Conservation (phyloP, 176 grass and related monocot species). For the Olyra latifolia region DNA sequence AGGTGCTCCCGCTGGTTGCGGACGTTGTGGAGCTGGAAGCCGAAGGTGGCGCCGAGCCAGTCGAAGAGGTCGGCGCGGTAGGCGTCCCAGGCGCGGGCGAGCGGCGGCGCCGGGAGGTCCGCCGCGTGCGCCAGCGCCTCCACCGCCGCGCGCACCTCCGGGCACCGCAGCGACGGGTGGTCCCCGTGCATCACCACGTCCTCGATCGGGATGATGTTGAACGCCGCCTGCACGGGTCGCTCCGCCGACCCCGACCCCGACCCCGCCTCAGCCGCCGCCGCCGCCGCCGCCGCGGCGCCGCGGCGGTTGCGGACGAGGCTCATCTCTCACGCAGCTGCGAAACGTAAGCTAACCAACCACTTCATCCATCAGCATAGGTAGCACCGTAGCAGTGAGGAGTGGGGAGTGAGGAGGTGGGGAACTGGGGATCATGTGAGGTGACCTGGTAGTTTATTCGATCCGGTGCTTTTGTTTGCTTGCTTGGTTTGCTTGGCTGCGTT, state of each 20-base stretch:
- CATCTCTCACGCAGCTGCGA: slow-evolving; percentile 50
- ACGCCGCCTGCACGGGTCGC: slow-evolving; percentile 26
- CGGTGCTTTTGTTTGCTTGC: neutral
- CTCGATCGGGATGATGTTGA: slow-evolving; percentile 97
- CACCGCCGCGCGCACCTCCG: slow-evolving; percentile 85
- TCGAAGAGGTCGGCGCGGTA: slow-evolving; percentile 73
- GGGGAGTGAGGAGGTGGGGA: slow-evolving; percentile 1
- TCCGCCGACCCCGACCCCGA: neutral
- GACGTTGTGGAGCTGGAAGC: slow-evolving; percentile 88
- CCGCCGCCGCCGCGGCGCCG: neutral
- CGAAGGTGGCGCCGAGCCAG: slow-evolving; percentile 87
- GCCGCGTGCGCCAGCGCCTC: slow-evolving; percentile 44
- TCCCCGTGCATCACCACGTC: slow-evolving; percentile 61
- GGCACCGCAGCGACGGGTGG: slow-evolving; percentile 65
- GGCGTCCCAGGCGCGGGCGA: slow-evolving; percentile 28
- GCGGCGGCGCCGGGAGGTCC: slow-evolving; percentile 60
- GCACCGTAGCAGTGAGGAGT: neutral
- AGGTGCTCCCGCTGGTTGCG: slow-evolving; percentile 96
- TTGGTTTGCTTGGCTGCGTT: slow-evolving; percentile 1
- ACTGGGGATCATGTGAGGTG: slow-evolving; percentile 39
- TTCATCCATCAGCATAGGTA: too few species aligned
- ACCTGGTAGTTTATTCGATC: neutral
- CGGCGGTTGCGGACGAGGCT: slow-evolving; percentile 73
- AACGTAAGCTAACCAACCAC: neutral
- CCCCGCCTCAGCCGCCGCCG: neutral